These are phyloP conservation scores for Neurospora sp. DNA, from an alignment of 495 filamentous ascomycete species.

Conservation along the genomic window DNA sequence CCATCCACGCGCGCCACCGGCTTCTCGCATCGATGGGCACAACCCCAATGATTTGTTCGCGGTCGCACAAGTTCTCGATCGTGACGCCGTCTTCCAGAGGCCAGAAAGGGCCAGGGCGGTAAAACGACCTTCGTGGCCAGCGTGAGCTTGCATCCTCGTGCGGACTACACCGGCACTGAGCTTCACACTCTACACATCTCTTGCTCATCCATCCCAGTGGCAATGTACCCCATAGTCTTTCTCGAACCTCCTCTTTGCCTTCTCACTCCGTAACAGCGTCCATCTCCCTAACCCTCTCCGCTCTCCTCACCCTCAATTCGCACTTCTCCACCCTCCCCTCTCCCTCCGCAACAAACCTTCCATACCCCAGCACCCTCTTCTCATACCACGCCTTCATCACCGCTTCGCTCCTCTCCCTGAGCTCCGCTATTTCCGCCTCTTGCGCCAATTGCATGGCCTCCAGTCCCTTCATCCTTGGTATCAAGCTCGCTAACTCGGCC, in stretches of 20 bases:
- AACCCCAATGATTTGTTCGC: neutral
- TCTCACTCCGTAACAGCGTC: neutral
- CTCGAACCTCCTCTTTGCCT: neutral
- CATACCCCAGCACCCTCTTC: conserved; percentile 53
- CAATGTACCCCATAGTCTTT: neutral
- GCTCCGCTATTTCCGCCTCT: conserved; percentile 56
- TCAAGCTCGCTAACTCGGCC: conserved; percentile 55
- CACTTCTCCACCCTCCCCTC: conserved; percentile 58
- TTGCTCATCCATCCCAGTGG: neutral
- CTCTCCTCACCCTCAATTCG: conserved; percentile 54
- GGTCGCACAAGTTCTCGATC: neutral
- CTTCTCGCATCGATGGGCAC: too few species aligned
- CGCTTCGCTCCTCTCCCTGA: conserved; percentile 62
- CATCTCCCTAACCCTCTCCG: conserved; percentile 33
- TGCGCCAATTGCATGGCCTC: conserved; percentile 60
- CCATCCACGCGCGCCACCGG: too few species aligned
- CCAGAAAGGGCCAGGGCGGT: too few species aligned
- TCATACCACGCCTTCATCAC: conserved; percentile 78
- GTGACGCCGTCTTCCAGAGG: neutral
- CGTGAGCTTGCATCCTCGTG: neutral
- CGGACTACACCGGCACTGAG: neutral
- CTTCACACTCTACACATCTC: neutral
- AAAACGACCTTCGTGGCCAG: neutral
- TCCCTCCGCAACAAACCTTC: conserved; percentile 63
- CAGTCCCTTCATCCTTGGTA: conserved; percentile 60